Evolutionary conservation across 306 rosid species (phyloP).

Genomic region (Begonia loranthoides): DNA sequence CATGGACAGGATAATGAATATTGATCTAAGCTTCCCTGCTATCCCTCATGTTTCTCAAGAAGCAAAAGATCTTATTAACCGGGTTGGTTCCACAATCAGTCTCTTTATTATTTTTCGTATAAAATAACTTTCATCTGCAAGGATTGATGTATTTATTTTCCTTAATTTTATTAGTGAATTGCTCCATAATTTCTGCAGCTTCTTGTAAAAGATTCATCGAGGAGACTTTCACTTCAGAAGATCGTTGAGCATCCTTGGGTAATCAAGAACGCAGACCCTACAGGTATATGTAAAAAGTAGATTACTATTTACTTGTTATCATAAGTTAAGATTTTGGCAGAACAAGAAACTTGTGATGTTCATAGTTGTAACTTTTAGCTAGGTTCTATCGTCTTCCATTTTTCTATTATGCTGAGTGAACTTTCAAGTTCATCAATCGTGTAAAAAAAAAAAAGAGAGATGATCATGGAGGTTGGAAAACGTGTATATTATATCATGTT

Average conservation of each 20-base stretch:
- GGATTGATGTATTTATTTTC: neutral
- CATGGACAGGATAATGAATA: constrained; percentile 44
- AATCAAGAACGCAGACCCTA: constrained; percentile 48
- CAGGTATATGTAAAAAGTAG: constrained; percentile 35
- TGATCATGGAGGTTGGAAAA: too few species aligned
- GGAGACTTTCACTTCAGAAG: constrained; percentile 63
- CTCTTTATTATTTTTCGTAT: constrained; percentile 2
- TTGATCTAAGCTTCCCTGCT: constrained; percentile 58
- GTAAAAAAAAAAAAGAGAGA: too few species aligned
- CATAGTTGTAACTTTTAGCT: too few species aligned
- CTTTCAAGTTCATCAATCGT: too few species aligned
- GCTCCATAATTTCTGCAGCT: constrained; percentile 32
- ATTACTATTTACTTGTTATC: constrained; percentile 3
- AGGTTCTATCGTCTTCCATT: too few species aligned
- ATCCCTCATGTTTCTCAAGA: constrained; percentile 42
- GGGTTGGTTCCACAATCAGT: constrained; percentile 24
- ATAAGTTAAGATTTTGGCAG: neutral
- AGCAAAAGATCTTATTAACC: constrained; percentile 56
- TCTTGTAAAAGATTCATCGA: constrained; percentile 62
- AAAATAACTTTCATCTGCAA: neutral
- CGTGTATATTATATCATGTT: too few species aligned
- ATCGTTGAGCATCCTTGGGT: constrained; percentile 88
- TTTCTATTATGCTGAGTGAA: too few species aligned
- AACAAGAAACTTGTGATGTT: too few species aligned
- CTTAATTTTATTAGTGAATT: neutral